These are phyloP conservation scores for Bassia scoparia DNA, from an alignment of 148 eudicot species.

Conservation along the genomic window DNA sequence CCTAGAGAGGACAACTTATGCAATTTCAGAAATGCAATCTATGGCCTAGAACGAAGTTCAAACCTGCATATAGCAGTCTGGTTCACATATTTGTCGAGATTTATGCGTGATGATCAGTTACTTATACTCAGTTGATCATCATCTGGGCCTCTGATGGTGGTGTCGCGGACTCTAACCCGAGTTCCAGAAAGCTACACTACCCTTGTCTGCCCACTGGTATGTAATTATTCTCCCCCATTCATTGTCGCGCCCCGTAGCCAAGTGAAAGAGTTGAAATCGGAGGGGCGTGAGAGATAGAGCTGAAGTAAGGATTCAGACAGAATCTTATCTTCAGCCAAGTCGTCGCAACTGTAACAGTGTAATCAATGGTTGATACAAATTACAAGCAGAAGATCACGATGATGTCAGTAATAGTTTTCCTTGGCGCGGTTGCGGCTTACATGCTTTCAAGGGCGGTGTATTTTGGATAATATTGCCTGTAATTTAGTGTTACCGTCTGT, in stretches of 20 bases:
- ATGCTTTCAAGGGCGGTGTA: too few species aligned
- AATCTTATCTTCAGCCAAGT: too few species aligned
- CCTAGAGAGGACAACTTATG: constrained; percentile 61
- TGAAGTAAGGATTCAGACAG: neutral
- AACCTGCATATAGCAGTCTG: constrained; percentile 7
- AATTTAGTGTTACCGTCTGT: too few species aligned
- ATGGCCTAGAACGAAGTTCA: constrained; percentile 2
- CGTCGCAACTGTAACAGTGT: too few species aligned
- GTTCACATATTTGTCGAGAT: neutral
- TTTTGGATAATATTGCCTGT: too few species aligned
- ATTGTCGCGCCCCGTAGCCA: constrained; percentile 13
- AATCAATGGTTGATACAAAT: too few species aligned
- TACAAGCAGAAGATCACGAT: too few species aligned
- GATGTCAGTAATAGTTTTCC: too few species aligned
- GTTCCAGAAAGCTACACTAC: neutral
- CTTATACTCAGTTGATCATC: too few species aligned
- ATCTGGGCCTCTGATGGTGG: neutral
- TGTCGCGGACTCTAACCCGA: neutral
- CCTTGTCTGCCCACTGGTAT: constrained; percentile 9
- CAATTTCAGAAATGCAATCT: constrained; percentile 34
- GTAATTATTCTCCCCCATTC: constrained; percentile 16
- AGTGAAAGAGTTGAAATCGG: neutral
- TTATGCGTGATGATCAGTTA: neutral
- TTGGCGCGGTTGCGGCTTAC: too few species aligned
- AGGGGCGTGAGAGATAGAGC: neutral